A percentile compares a stretch with the other conserved stretches of the same genome.
Conservation (phyloP, 306 rosid genomes). For the Senna tora region DNA sequence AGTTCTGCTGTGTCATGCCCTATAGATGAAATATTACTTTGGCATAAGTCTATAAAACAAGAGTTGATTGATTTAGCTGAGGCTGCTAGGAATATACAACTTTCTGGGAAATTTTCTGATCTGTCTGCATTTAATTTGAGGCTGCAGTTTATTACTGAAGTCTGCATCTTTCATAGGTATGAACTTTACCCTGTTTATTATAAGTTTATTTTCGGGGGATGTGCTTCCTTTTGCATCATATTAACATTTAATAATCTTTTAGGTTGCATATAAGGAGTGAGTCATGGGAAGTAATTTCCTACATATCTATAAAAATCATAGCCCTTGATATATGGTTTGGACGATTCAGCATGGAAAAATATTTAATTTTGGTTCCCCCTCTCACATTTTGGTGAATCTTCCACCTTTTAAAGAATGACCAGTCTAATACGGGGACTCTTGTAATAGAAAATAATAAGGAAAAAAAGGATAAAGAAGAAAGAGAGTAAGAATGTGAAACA, state of each 20-base stretch:
- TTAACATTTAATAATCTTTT: constrained; percentile 4
- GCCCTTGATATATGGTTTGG: not conserved
- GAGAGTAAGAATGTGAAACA: not conserved
- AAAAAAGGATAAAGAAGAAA: not conserved
- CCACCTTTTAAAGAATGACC: not conserved
- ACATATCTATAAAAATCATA: not conserved
- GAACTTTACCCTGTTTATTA: constrained; percentile 11
- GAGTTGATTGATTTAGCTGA: constrained; percentile 38
- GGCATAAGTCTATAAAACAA: constrained; percentile 42
- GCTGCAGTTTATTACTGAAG: constrained; percentile 40
- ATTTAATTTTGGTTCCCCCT: not conserved
- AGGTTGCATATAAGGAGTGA: not conserved
- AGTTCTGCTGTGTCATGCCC: constrained; percentile 32
- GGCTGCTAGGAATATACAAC: constrained; percentile 38
- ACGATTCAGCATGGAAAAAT: not conserved
- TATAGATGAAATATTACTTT: constrained; percentile 38
- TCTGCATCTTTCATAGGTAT: constrained; percentile 46
- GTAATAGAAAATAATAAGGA: not conserved
- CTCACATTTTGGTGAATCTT: not conserved
- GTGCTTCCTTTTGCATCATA: not conserved
- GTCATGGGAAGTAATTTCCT: not conserved
- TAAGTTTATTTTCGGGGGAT: not conserved
- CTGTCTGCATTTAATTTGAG: constrained; percentile 36
- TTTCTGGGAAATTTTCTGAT: constrained; percentile 38
- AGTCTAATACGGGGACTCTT: not conserved